Evolutionary conservation across 768 basidiomycete species (phyloP).

Genomic region (Mycena galericulata): DNA sequence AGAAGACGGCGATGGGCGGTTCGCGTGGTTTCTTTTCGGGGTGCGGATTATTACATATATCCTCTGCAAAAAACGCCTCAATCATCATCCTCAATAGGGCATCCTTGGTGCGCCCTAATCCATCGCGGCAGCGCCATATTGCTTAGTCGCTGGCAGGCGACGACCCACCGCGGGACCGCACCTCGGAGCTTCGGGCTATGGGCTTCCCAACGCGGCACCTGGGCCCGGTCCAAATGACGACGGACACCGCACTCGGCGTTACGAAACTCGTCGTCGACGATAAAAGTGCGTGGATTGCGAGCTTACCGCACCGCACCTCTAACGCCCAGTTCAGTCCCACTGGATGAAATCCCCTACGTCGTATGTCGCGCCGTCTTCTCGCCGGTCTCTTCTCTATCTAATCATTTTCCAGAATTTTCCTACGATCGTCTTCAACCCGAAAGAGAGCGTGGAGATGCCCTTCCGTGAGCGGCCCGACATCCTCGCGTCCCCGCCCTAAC

Average conservation of each 20-base stretch:
- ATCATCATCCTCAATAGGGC: neutral
- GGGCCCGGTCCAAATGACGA: constrained; percentile 96
- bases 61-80: no score
- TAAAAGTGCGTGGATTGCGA: constrained; percentile 55
- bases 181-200: constrained; percentile 84
- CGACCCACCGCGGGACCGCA: constrained; percentile 95
- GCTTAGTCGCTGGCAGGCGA: constrained; percentile 68
- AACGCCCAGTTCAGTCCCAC: constrained; percentile 55
- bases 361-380: constrained; percentile 54
- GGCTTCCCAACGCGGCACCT: constrained; percentile 92
- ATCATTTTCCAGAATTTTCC: constrained; percentile 77
- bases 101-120: constrained; percentile 25
- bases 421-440: constrained; percentile 86
- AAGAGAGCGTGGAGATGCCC: constrained; percentile 98
- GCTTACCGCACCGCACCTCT: neutral
- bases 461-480: constrained; percentile 72
- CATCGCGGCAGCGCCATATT: no score
- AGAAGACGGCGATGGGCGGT: constrained; percentile 79
- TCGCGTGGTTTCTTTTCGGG: constrained; percentile 93
- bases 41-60: no score
- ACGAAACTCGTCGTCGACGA: constrained; percentile 87
- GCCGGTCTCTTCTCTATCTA: neutral
- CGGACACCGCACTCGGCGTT: constrained; percentile 95
- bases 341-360: constrained; percentile 80
- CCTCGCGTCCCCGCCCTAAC: neutral